Conservation (phyloP, 2,329 filamentous ascomycete genomes). For the Ophiostoma sp. region DNA sequence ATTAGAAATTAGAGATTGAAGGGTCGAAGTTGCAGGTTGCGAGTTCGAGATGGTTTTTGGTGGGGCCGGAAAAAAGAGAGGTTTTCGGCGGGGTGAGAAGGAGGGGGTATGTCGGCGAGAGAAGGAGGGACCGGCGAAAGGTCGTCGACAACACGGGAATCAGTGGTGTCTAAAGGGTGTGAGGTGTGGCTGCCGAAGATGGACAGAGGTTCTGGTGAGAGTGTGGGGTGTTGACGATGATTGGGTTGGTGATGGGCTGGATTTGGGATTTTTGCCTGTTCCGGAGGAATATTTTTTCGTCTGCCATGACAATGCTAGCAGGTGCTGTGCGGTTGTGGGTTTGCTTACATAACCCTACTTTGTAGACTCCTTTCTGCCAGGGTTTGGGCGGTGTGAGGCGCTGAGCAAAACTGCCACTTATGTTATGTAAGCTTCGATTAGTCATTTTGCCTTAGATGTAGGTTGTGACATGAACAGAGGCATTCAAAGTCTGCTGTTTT, state of each 20-base stretch:
- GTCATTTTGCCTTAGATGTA: not conserved
- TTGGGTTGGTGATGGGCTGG: constrained; percentile 9
- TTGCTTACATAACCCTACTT: not conserved
- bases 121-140: not conserved
- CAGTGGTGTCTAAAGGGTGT: not conserved
- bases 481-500: no score
- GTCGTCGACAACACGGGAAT: not conserved
- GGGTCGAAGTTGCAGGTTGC: constrained; percentile 3
- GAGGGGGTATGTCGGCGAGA: not conserved
- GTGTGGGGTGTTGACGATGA: constrained; percentile 3
- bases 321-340: constrained; percentile 22
- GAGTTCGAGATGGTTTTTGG: constrained; percentile 13
- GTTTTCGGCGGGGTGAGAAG: constrained; percentile 11
- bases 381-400: not conserved
- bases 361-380: not conserved
- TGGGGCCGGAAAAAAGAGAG: constrained; percentile 7
- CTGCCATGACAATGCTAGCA: constrained; percentile 1
- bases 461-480: no score
- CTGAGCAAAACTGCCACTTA: not conserved
- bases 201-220: not conserved
- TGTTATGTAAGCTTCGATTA: not conserved
- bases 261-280: constrained; percentile 21
- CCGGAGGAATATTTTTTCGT: constrained; percentile 24
- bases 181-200: not conserved
- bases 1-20: not conserved